Evolutionary conservation across 768 basidiomycete genomes (phyloP).

Genomic region (Hebeloma cylindrosporum): DNA sequence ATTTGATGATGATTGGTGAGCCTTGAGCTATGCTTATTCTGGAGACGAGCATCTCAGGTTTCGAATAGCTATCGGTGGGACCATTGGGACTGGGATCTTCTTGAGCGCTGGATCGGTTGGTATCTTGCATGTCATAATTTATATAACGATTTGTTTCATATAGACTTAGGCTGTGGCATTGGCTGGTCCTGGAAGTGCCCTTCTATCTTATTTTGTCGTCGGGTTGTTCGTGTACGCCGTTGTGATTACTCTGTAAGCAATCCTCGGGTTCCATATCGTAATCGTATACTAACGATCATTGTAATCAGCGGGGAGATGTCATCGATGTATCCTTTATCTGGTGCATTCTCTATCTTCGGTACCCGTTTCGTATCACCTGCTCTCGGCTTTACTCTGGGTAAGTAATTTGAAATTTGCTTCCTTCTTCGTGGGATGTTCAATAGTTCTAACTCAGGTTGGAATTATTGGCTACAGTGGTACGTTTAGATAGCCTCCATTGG

Average conservation of each 20-base stretch:
- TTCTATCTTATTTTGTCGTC: slow-evolving; percentile 59
- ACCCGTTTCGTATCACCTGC: slow-evolving; percentile 59
- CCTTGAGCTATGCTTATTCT: not conserved
- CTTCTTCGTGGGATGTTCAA: not conserved
- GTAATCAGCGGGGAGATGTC: slow-evolving; percentile 60
- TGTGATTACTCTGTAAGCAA: slow-evolving; percentile 53
- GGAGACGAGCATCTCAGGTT: not conserved
- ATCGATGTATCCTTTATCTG: slow-evolving; percentile 60
- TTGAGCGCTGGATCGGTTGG: slow-evolving; percentile 56
- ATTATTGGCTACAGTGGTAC: slow-evolving; percentile 54
- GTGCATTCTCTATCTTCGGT: slow-evolving; percentile 59
- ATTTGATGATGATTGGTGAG: slow-evolving; percentile 35
- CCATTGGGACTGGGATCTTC: slow-evolving; percentile 62
- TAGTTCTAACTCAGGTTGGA: slow-evolving; percentile 42
- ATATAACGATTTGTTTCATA: not conserved
- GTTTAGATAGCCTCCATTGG: slow-evolving; percentile 23
- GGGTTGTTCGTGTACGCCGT: slow-evolving; percentile 61
- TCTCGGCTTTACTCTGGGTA: slow-evolving; percentile 58
- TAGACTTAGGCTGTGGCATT: slow-evolving; percentile 45
- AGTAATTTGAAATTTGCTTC: not conserved
- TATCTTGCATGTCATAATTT: not conserved
- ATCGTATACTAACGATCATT: not conserved
- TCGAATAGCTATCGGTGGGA: slow-evolving; percentile 49
- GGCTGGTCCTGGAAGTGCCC: slow-evolving; percentile 62
- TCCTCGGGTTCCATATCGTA: not conserved